These are phyloP conservation scores for Ananas comosus DNA, from an alignment of 176 grass and related monocot genomes.

Conservation along the genomic window DNA sequence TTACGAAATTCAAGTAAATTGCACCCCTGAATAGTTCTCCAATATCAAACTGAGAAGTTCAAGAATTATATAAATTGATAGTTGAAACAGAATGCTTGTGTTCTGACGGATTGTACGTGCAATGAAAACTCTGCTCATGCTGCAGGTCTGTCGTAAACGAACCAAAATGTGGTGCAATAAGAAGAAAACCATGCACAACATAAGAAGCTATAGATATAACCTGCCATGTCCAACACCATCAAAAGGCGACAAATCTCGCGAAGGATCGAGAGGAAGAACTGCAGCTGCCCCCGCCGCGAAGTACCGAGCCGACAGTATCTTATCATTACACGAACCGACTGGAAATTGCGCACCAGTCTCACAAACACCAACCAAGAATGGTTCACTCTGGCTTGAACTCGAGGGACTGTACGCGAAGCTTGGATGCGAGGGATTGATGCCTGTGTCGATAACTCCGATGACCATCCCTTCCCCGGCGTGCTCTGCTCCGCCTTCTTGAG, in stretches of 20 bases:
- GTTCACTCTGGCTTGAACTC: not conserved
- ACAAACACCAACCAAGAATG: constrained; percentile 10
- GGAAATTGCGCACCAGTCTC: constrained; percentile 25
- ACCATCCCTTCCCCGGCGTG: constrained; percentile 41
- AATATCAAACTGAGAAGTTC: too few relatives aligned
- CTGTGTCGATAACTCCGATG: constrained; percentile 58
- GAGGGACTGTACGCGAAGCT: constrained; percentile 40
- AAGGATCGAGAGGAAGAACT: constrained; percentile 35
- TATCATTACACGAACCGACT: constrained; percentile 49
- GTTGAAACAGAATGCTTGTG: too few relatives aligned
- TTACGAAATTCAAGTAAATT: too few relatives aligned
- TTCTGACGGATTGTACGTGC: too few relatives aligned
- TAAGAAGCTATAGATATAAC: constrained; percentile 11
- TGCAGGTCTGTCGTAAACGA: too few relatives aligned
- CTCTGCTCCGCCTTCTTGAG: not conserved
- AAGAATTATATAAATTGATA: too few relatives aligned
- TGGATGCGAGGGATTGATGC: constrained; percentile 40
- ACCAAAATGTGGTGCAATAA: too few relatives aligned
- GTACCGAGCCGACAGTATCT: constrained; percentile 51
- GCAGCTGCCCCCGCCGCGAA: constrained; percentile 32
- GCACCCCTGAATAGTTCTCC: too few relatives aligned
- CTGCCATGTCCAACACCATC: constrained; percentile 56
- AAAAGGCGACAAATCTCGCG: constrained; percentile 45
- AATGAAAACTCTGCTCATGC: too few relatives aligned
- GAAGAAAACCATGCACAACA: too few relatives aligned